Percentiles rank a stretch among this genome's conserved stretches.
phyloP scores from a whole-genome alignment of 2,329 filamentous ascomycete genomes.

The Pyrenophora graminea region DNA sequence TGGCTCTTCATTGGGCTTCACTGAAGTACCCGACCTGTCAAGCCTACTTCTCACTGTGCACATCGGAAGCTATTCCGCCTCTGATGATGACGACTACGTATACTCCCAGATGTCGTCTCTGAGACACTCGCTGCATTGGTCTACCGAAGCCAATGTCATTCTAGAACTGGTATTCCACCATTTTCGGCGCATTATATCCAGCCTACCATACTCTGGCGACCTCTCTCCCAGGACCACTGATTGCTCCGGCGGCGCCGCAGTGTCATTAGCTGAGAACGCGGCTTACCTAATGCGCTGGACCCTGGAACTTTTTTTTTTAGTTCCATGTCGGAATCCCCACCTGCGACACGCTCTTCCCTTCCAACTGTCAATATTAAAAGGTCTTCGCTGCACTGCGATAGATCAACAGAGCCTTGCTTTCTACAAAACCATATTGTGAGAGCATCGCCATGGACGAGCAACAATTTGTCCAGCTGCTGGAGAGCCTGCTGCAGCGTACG shows the following conservation, averaged over 20 bases:
- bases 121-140: too few relatives aligned
- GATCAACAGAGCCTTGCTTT: constrained; percentile 29
- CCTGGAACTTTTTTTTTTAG: constrained; percentile 12
- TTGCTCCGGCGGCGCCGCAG: constrained; percentile 1
- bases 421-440: constrained; percentile 26
- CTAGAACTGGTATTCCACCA: too few relatives aligned
- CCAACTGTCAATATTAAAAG: constrained; percentile 23
- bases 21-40: too few relatives aligned
- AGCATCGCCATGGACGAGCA: constrained; percentile 70
- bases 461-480: constrained; percentile 82
- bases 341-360: constrained; percentile 19
- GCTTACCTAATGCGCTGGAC: constrained; percentile 17
- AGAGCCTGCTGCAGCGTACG: constrained; percentile 86
- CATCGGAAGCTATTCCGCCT: too few relatives aligned
- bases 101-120: too few relatives aligned
- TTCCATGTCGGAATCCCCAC: constrained; percentile 22
- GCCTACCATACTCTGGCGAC: not conserved
- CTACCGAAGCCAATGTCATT: too few relatives aligned
- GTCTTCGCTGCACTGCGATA: constrained; percentile 27
- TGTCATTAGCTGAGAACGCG: constrained; percentile 12
- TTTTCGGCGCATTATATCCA: not conserved
- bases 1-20: too few relatives aligned
- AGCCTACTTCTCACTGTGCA: too few relatives aligned
- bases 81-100: too few relatives aligned
- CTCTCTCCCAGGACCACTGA: not conserved